phyloP scores from a whole-genome alignment of 768 basidiomycete genomes.

The Boletus reticulatus region DNA sequence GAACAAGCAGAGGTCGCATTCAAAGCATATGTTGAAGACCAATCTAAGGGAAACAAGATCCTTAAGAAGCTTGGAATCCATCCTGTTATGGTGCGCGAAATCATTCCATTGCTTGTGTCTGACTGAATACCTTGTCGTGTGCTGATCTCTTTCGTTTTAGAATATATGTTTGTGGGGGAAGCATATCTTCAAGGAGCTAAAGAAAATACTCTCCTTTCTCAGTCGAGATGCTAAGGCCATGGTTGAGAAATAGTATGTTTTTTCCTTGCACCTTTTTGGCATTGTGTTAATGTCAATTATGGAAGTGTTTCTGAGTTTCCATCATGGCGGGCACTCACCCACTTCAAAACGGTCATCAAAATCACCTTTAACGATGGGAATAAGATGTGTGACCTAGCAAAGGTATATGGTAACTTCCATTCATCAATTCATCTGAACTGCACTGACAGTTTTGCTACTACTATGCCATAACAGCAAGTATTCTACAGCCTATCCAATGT shows the following conservation, averaged over 20 bases:
- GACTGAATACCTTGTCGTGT: too few species aligned
- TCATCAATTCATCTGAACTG: too few species aligned
- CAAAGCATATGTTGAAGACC: too few species aligned
- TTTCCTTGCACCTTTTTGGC: neutral
- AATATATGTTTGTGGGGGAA: conserved; percentile 27
- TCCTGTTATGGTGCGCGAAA: neutral
- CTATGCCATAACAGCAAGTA: neutral
- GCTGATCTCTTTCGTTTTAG: neutral
- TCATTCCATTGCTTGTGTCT: neutral
- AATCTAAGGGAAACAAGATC: neutral
- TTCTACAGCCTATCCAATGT: neutral
- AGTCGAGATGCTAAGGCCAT: conserved; percentile 5
- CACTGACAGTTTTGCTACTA: too few species aligned
- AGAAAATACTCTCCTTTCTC: conserved; percentile 16
- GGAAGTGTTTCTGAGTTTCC: conserved; percentile 30
- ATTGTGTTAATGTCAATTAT: neutral
- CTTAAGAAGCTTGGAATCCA: neutral
- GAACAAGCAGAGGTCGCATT: too few species aligned
- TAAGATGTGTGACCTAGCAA: conserved; percentile 37
- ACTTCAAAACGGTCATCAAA: conserved; percentile 26
- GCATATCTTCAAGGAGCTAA: conserved; percentile 31
- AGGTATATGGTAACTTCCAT: conserved; percentile 25
- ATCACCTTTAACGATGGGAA: conserved; percentile 34
- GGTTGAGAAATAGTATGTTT: conserved; percentile 25
- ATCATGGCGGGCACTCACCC: conserved; percentile 34